Base-by-base conservation (phyloP, 495 filamentous ascomycete genomes). In the Aspergillus bridgeri region DNA sequence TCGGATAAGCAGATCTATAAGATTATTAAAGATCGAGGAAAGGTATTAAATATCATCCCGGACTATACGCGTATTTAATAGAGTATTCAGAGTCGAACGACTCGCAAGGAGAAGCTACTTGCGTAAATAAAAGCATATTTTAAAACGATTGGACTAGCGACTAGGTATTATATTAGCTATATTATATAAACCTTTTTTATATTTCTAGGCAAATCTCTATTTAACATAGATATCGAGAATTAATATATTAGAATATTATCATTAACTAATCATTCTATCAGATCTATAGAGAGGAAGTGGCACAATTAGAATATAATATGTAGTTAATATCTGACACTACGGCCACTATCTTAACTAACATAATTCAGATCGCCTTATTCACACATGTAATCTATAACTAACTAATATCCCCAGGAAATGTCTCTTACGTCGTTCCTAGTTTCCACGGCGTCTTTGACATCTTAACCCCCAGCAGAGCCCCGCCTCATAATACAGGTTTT, bases 11-110 rank as follows among this genome's bases (percentile, higher is more conserved):
- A 82, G 2, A 81, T 85, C 24, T 74, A 81, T 50, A 63, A 73
- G 9, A 64, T 74, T 43, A 82, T 86, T 53, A 75, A 72, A 0
- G 62, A 81, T 43, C 80, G 77, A 0, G 81, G 80, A 0, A 60
- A 71, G 15, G 69, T 72, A 5, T 66, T 79, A 5, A 84, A 86
- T 58, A 68, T 85, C 48, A 82, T 86, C 43, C 83, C 81, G 48
- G 77, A 71, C 3, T 75, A 79, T 52, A 67, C 79, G 3, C 71
- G 67, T n/a, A 70, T 68, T 3, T 70, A 13, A 48, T 75, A 8
- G 61, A 79, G 75, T 61, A 68, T 81, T 5, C 71, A 79, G 25
- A 74, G 68, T 49, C 61, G 64, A 3, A 79, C 72, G 8, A 60
- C 60, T 8, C 60, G 64, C 5, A 69, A 75, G 3, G 60, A 72